Evolutionary conservation across 257 asterid genomes (phyloP).

Genomic region (Pogostemon cablin): DNA sequence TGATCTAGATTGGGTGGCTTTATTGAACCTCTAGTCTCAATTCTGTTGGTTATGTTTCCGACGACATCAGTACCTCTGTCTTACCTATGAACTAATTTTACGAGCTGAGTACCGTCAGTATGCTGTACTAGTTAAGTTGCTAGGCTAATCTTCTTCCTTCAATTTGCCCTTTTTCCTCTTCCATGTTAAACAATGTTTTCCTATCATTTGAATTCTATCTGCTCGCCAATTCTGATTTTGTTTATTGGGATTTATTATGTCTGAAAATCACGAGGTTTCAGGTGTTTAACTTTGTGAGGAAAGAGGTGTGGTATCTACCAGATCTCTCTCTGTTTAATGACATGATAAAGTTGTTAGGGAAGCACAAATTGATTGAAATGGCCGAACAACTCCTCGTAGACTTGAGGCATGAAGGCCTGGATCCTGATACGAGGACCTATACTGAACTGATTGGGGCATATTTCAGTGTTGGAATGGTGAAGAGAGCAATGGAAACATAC

Average conservation of each 20-base stretch:
- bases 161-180: too few species aligned
- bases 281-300: constrained; percentile 67
- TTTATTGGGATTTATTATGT: constrained; percentile 20
- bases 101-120: too few species aligned
- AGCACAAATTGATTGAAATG: constrained; percentile 55
- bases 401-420: constrained; percentile 55
- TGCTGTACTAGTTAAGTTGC: neutral
- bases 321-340: constrained; percentile 55
- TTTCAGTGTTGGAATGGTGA: constrained; percentile 57
- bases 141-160: too few species aligned
- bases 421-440: constrained; percentile 63
- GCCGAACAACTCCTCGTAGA: constrained; percentile 54
- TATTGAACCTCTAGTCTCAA: too few species aligned
- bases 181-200: neutral
- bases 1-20: too few species aligned
- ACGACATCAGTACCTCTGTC: too few species aligned
- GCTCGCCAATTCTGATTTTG: neutral
- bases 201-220: constrained; percentile 2
- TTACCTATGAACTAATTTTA: too few species aligned
- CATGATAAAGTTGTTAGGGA: constrained; percentile 65
- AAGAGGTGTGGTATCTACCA: constrained; percentile 66
- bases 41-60: too few species aligned
- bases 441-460: constrained; percentile 79
- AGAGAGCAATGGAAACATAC: constrained; percentile 61
- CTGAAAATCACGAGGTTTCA: constrained; percentile 45